phyloP scores from a whole-genome alignment of 23 red algal genomes.

The Cyanidioschyzon merolae region DNA sequence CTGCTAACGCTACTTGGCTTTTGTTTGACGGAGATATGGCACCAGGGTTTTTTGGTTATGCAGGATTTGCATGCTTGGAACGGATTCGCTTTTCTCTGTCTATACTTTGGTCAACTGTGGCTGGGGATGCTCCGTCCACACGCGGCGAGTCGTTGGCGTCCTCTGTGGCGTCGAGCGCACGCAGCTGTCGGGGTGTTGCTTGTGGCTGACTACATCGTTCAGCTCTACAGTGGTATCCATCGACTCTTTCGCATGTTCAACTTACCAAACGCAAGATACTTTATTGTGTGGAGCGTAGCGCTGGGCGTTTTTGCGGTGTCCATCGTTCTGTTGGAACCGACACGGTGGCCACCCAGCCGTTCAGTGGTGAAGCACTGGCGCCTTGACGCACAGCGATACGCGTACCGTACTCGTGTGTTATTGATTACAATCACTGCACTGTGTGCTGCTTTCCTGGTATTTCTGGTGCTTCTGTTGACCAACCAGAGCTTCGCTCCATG shows the following conservation, averaged over 20 bases:
- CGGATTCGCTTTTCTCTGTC: constrained; percentile 14
- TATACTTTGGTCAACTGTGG: constrained; percentile 14
- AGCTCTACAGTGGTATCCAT: constrained; percentile 16
- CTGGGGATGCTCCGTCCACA: constrained; percentile 13
- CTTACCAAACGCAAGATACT: not conserved
- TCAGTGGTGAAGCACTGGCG: not conserved
- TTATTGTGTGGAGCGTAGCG: not conserved
- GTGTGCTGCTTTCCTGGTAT: not conserved
- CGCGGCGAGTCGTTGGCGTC: not conserved
- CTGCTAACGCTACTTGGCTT: constrained; percentile 2
- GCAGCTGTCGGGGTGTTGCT: not conserved
- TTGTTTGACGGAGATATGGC: constrained; percentile 28
- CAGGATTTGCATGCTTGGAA: constrained; percentile 28
- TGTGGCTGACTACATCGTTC: not conserved
- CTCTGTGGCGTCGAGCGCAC: constrained; percentile 8
- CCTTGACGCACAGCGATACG: not conserved
- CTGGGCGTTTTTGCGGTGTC: not conserved
- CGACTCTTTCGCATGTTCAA: constrained; percentile 26
- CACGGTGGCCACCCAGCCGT: not conserved
- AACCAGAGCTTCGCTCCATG: not conserved
- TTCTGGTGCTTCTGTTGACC: constrained; percentile 13
- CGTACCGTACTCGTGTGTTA: not conserved
- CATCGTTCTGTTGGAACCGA: not conserved
- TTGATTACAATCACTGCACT: not conserved
- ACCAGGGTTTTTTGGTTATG: constrained; percentile 24